phyloP scores from a whole-genome alignment of 495 filamentous ascomycete genomes.

The Neurospora intermedia region DNA sequence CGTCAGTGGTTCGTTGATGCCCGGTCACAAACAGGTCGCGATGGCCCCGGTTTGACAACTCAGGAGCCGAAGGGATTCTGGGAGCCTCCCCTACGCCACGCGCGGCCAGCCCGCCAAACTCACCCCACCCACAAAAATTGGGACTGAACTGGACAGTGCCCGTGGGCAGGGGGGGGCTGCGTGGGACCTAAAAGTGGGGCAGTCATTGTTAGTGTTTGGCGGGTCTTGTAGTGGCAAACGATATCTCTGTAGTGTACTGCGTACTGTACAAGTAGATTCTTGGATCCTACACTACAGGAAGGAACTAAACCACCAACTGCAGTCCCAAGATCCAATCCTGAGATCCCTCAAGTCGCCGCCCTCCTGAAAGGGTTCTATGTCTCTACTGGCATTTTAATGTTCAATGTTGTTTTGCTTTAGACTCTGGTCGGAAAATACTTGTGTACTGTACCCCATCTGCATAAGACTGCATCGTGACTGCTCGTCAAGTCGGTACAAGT shows the following conservation, averaged over 20 bases:
- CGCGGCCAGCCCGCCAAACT: background rate
- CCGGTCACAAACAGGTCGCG: background rate
- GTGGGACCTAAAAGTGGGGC: background rate
- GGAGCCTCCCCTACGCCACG: background rate
- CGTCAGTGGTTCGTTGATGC: background rate
- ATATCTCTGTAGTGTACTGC: background rate
- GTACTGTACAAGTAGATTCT: background rate
- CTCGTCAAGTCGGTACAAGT: background rate
- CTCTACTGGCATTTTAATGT: background rate
- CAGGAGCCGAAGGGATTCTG: background rate
- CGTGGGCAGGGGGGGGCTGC: background rate
- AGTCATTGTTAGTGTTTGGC: background rate
- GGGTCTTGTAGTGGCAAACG: background rate
- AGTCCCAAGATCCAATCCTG: background rate
- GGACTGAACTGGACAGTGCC: background rate
- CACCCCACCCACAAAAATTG: background rate
- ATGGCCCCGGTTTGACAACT: background rate
- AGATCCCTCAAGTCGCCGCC: background rate
- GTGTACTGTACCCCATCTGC: too few species aligned
- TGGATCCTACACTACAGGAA: background rate
- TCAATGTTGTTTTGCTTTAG: background rate
- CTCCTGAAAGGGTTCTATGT: background rate
- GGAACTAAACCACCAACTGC: background rate
- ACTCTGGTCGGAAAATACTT: background rate
- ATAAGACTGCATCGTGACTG: background rate